Percentiles rank a stretch among this genome's conserved stretches.
These are phyloP conservation scores for Fusarium fujikuroi DNA, from an alignment of 2,329 filamentous ascomycete species.

Conservation along the genomic window DNA sequence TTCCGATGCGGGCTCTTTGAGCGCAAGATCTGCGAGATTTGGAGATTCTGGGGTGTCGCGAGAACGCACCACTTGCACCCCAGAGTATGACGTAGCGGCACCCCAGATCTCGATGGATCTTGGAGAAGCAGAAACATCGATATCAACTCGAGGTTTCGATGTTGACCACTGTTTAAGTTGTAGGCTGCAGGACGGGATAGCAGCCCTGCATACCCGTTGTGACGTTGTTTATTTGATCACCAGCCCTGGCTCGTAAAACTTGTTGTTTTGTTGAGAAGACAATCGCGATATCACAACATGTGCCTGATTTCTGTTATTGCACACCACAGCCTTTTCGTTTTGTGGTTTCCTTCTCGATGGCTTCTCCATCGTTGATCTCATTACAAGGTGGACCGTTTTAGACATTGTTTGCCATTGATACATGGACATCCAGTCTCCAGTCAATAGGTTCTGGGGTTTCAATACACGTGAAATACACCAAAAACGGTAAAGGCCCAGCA, in stretches of 20 bases:
- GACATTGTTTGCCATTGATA: not conserved
- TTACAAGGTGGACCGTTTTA: slow-evolving; percentile 9
- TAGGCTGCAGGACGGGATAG: not conserved
- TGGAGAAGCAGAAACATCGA: slow-evolving; percentile 10
- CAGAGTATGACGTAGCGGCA: slow-evolving; percentile 40
- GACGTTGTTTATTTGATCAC: slow-evolving; percentile 32
- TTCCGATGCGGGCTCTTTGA: not conserved
- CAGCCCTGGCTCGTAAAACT: slow-evolving; percentile 5
- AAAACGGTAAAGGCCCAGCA: not conserved
- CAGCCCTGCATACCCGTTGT: slow-evolving; percentile 30
- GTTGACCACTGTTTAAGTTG: not conserved
- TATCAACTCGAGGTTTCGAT: slow-evolving; percentile 24
- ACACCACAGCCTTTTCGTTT: slow-evolving; percentile 8
- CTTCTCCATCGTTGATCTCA: slow-evolving; percentile 4
- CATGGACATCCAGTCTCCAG: not conserved
- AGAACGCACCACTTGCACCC: slow-evolving; percentile 21
- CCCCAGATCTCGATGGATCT: slow-evolving; percentile 38
- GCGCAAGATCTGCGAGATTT: slow-evolving; percentile 18
- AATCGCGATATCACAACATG: slow-evolving; percentile 23
- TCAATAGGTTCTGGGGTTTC: not conserved
- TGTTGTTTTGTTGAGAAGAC: not conserved
- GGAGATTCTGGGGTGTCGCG: slow-evolving; percentile 27
- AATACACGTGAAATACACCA: not conserved
- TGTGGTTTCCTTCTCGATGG: not conserved
- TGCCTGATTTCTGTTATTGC: slow-evolving; percentile 14